These are phyloP conservation scores for Hypomyces rosellus DNA, from an alignment of 2,329 filamentous ascomycete species.

Conservation along the genomic window DNA sequence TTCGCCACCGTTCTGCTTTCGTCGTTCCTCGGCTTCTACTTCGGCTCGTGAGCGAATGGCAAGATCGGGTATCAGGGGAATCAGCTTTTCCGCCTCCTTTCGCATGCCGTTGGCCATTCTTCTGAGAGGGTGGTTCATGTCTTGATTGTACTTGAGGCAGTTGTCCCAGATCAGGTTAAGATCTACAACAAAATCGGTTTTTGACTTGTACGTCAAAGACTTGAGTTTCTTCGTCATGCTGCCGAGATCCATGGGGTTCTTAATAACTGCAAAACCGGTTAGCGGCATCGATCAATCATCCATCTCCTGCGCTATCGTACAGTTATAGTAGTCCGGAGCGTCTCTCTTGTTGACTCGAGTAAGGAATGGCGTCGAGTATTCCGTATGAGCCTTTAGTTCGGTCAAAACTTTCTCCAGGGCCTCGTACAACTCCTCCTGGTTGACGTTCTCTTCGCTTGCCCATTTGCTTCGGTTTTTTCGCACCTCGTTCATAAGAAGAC, in stretches of 20 bases:
- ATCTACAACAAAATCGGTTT: slow-evolving; percentile 90
- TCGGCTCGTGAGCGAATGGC: slow-evolving; percentile 85
- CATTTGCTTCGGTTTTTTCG: slow-evolving; percentile 98
- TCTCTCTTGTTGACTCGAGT: slow-evolving; percentile 95
- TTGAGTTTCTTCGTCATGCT: slow-evolving; percentile 98
- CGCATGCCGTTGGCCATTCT: slow-evolving; percentile 95
- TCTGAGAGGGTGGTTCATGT: slow-evolving; percentile 76
- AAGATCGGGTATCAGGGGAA: slow-evolving; percentile 90
- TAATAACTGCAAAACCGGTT: slow-evolving; percentile 59
- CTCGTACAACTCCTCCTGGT: slow-evolving; percentile 96
- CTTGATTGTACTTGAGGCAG: slow-evolving; percentile 91
- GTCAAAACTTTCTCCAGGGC: slow-evolving; percentile 94
- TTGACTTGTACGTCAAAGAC: slow-evolving; percentile 71
- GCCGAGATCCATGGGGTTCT: slow-evolving; percentile 95
- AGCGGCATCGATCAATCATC: background rate
- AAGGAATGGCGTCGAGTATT: slow-evolving; percentile 94
- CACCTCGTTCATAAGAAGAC: slow-evolving; percentile 92
- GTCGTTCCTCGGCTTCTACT: slow-evolving; percentile 80
- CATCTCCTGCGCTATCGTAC: slow-evolving; percentile 46
- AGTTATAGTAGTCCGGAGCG: slow-evolving; percentile 87
- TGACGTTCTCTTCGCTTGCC: slow-evolving; percentile 95
- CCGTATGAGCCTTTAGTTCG: slow-evolving; percentile 93
- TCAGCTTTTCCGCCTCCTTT: slow-evolving; percentile 94
- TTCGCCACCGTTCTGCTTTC: slow-evolving; percentile 79
- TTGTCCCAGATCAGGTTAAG: slow-evolving; percentile 96